phyloP scores from a whole-genome alignment of 306 rosid species.

The Neltuma alba region DNA sequence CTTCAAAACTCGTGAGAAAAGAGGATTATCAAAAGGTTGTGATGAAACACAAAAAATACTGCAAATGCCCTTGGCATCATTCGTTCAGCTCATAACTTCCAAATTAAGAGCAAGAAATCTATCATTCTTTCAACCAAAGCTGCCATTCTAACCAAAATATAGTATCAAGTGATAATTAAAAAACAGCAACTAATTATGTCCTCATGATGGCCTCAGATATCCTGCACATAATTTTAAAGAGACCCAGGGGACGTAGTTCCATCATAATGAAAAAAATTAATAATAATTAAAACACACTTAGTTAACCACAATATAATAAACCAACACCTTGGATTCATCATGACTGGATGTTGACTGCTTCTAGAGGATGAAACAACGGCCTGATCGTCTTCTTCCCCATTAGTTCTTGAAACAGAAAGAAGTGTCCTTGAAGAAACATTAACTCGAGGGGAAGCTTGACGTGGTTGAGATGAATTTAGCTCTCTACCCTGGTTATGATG shows the following conservation, averaged over 20 bases:
- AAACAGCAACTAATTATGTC: conserved; percentile 10
- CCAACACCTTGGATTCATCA: conserved; percentile 71
- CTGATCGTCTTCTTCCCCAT: conserved; percentile 71
- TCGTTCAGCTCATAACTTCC: background rate
- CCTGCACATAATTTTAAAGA: background rate
- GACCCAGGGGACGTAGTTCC: background rate
- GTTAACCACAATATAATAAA: conserved; percentile 35
- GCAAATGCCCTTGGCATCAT: background rate
- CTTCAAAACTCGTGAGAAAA: background rate
- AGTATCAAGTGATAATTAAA: background rate
- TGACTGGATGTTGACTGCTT: conserved; percentile 53
- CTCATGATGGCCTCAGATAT: conserved; percentile 8
- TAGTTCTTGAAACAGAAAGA: conserved; percentile 65
- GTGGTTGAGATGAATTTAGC: conserved; percentile 68
- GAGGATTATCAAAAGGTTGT: conserved; percentile 11
- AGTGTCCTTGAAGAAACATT: conserved; percentile 66
- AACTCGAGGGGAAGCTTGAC: conserved; percentile 77
- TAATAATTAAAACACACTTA: conserved; percentile 4
- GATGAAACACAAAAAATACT: background rate
- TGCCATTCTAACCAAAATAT: conserved; percentile 15
- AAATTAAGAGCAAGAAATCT: background rate
- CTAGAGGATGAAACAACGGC: conserved; percentile 52
- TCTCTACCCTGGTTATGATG: conserved; percentile 74
- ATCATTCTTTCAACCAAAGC: background rate
- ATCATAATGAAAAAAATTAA: background rate